Evolutionary conservation across 805 yeast species (phyloP), one percentile per base, ranked within the genome.

Genomic region (Pichia sporocuriosa): DNA sequence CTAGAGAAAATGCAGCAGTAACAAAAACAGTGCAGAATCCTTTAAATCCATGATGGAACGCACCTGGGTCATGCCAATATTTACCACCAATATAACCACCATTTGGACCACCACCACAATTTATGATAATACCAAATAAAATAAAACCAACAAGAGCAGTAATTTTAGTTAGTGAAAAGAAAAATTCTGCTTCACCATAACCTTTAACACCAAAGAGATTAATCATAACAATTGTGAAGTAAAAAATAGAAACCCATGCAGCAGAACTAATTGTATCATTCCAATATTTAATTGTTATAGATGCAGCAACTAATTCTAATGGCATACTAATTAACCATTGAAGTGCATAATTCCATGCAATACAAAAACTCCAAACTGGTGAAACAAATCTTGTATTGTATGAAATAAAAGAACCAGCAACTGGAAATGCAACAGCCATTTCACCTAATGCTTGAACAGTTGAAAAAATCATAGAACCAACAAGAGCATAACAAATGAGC

Each of bases 381-480:
- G 75, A 79, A 40, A 79, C 51, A 51, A 79, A 69, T 49, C 84
- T 64, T 32, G 75, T 65, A 37, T 79, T 73, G 57, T 73, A 77
- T 35, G 72, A 66, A 35, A 76, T 69, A 54, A 75, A 75, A 8
- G 78, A 68, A 50, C 83, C 81, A 20, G 70, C 70, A 58, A 67
- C 80, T 48, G 73, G 82, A 66, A 66, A 81, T 51, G 72, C 67
- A 51, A 68, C 85, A 55, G 67, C 76, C 49, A 78, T 49, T 55
- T 78, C 84, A 51, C 81, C 83, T 15, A 77, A 55, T 12, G 81
- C 75, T 60, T 78, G 81, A 46, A 78, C 76, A 46, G 79, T 74
- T 52, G 69, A 63, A 60, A 68, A 78, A 50, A 79, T 70, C 69
- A 79, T 70, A 16, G 73, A 54, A 55, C 83, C 81, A 26, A 75